phyloP scores from a whole-genome alignment of 495 filamentous ascomycete genomes.

The Podospora pseudoanserina region DNA sequence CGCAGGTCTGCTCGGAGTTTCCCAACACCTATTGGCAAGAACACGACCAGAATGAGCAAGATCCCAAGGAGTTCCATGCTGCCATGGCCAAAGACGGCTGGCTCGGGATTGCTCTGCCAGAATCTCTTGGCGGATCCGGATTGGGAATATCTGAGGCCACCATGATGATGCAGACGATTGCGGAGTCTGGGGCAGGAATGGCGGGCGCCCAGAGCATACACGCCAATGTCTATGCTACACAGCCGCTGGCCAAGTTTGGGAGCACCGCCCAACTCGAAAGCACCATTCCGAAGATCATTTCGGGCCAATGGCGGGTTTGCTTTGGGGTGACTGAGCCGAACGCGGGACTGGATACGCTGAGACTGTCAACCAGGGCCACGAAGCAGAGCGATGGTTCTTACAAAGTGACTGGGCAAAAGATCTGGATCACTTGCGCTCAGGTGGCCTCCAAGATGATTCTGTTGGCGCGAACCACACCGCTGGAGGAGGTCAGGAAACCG shows the following conservation, averaged over 20 bases:
- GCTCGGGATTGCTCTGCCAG: constrained; percentile 75
- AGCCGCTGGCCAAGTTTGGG: constrained; percentile 70
- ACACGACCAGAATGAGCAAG: constrained; percentile 61
- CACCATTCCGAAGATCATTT: constrained; percentile 66
- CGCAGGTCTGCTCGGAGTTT: constrained; percentile 63
- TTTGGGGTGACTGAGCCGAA: constrained; percentile 66
- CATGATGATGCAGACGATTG: constrained; percentile 81
- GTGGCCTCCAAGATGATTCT: constrained; percentile 75
- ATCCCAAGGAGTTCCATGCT: constrained; percentile 70
- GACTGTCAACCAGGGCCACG: constrained; percentile 58
- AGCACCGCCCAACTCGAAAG: constrained; percentile 54
- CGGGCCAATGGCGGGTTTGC: constrained; percentile 64
- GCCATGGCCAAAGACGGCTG: constrained; percentile 76
- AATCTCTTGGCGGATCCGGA: constrained; percentile 66
- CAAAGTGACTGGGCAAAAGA: constrained; percentile 69
- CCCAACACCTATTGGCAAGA: constrained; percentile 66
- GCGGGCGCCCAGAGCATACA: constrained; percentile 75
- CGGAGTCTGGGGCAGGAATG: constrained; percentile 72
- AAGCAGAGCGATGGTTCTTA: constrained; percentile 53
- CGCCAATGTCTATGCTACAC: constrained; percentile 72
- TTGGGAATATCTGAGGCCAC: constrained; percentile 78
- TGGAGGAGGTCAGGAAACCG: constrained; percentile 61
- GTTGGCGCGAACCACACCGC: constrained; percentile 66
- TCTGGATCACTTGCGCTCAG: constrained; percentile 79
- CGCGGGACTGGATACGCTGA: constrained; percentile 70